Conservation (phyloP, 805 yeast genomes). For the Ogataea nakhonphanomensis region DNA sequence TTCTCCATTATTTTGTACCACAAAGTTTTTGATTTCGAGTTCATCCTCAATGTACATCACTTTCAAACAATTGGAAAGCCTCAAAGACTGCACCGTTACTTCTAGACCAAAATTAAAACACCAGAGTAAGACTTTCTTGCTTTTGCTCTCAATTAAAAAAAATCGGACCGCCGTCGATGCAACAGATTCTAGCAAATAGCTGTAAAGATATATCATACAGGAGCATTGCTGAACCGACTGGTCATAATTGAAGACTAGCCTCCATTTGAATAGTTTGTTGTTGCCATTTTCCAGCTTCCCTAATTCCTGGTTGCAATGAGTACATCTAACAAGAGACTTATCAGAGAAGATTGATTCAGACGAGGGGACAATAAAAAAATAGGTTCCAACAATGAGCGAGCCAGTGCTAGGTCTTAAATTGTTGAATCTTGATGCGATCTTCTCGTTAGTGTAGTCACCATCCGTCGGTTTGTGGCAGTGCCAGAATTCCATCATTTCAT, state of each 20-base stretch:
- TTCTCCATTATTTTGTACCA: slow-evolving; percentile 18
- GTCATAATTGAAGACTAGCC: slow-evolving; percentile 32
- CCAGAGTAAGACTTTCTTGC: slow-evolving; percentile 38
- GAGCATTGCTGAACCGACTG: slow-evolving; percentile 36
- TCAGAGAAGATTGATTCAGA: slow-evolving; percentile 9
- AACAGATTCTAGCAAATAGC: slow-evolving; percentile 39
- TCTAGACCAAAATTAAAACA: slow-evolving; percentile 44
- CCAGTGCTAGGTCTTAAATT: slow-evolving; percentile 41
- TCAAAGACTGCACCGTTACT: slow-evolving; percentile 11
- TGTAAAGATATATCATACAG: slow-evolving; percentile 34
- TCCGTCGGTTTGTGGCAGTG: slow-evolving; percentile 80
- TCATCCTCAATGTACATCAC: slow-evolving; percentile 40
- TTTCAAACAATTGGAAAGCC: slow-evolving; percentile 37
- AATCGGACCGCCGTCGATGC: slow-evolving; percentile 40
- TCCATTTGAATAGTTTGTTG: slow-evolving; percentile 57
- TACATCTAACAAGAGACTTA: slow-evolving; percentile 32
- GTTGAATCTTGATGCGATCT: slow-evolving; percentile 34
- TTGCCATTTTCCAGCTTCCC: slow-evolving; percentile 40
- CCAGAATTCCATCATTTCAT: slow-evolving; percentile 96
- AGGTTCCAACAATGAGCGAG: slow-evolving; percentile 51
- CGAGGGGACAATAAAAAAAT: slow-evolving; percentile 45
- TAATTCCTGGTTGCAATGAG: slow-evolving; percentile 34
- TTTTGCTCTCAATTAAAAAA: slow-evolving; percentile 26
- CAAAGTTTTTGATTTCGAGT: slow-evolving; percentile 26
- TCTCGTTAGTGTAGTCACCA: slow-evolving; percentile 18